Evolutionary conservation across 1,139 yeast species (phyloP).

Genomic region (Meyerozyma guilliermondii): DNA sequence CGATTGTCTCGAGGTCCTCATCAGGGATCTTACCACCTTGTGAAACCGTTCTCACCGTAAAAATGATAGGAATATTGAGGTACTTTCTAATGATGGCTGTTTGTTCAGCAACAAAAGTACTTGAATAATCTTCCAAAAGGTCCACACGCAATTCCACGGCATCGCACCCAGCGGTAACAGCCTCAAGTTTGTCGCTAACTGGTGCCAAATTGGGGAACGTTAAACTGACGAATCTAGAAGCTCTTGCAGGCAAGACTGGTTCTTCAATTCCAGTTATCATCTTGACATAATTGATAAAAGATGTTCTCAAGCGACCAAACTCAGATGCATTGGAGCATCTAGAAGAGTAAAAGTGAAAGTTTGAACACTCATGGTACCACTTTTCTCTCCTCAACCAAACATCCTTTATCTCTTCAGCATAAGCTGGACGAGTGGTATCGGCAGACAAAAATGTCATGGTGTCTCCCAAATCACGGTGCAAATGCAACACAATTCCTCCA

Average conservation of each 20-base stretch:
- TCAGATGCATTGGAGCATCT: conserved; percentile 58
- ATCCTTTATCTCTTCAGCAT: conserved; percentile 65
- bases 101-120: conserved; percentile 65
- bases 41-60: conserved; percentile 68
- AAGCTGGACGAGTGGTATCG: conserved; percentile 88
- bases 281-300: conserved; percentile 55
- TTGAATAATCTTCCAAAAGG: conserved; percentile 47
- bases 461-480: conserved; percentile 82
- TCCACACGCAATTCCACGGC: conserved; percentile 87
- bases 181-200: conserved; percentile 35
- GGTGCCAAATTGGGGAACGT: conserved; percentile 51
- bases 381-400: conserved; percentile 82
- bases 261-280: conserved; percentile 56
- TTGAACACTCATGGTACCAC: conserved; percentile 80
- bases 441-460: conserved; percentile 67
- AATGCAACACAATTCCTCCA: conserved; percentile 80
- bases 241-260: conserved; percentile 48
- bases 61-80: conserved; percentile 72
- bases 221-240: conserved; percentile 63
- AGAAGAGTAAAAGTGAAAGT: conserved; percentile 71
- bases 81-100: conserved; percentile 59
- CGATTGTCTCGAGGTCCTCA: conserved; percentile 41
- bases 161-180: conserved; percentile 62
- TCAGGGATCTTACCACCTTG: conserved; percentile 80
- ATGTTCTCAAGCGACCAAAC: conserved; percentile 50